Conservation (phyloP, 2,329 filamentous ascomycete species). For the Whalleya microplaca region DNA sequence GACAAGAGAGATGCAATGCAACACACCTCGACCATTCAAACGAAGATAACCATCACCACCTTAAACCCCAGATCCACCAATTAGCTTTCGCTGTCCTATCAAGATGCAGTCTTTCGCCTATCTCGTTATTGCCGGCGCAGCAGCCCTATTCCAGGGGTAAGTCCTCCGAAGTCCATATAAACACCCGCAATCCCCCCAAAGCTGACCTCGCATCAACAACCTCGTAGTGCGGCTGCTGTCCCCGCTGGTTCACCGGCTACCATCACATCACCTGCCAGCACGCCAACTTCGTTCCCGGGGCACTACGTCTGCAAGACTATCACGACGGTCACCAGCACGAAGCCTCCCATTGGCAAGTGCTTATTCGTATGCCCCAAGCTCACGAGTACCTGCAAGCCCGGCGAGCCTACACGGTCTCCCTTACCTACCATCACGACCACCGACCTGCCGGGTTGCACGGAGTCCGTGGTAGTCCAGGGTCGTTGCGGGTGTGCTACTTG, state of each 20-base stretch:
- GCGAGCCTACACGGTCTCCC: slow-evolving; percentile 15
- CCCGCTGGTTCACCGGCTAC: too few species aligned
- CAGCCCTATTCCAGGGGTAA: slow-evolving; percentile 19
- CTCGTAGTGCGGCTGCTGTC: slow-evolving; percentile 1
- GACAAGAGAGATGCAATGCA: slow-evolving; percentile 4
- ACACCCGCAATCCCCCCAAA: not conserved
- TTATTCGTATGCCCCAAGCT: slow-evolving; percentile 8
- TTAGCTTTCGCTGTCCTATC: not conserved
- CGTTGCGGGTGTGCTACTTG: slow-evolving; percentile 19
- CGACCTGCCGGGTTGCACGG: slow-evolving; percentile 15
- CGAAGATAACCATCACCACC: slow-evolving; percentile 2
- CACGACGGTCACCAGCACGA: slow-evolving; percentile 20
- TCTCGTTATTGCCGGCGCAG: slow-evolving; percentile 13
- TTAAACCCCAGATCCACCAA: slow-evolving; percentile 1
- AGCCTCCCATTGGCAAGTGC: not conserved
- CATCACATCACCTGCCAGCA: slow-evolving; percentile 6
- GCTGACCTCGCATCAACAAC: not conserved
- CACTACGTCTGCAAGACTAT: slow-evolving; percentile 19
- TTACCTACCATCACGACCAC: slow-evolving; percentile 15
- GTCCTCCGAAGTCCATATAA: not conserved
- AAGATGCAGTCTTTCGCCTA: slow-evolving; percentile 14
- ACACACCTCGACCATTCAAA: slow-evolving; percentile 2
- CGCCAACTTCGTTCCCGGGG: slow-evolving; percentile 17
- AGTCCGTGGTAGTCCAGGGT: slow-evolving; percentile 4
- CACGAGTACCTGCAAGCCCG: slow-evolving; percentile 14